Conservation (phyloP, 2,329 filamentous ascomycete genomes). For the Sarocladium kiliense region DNA sequence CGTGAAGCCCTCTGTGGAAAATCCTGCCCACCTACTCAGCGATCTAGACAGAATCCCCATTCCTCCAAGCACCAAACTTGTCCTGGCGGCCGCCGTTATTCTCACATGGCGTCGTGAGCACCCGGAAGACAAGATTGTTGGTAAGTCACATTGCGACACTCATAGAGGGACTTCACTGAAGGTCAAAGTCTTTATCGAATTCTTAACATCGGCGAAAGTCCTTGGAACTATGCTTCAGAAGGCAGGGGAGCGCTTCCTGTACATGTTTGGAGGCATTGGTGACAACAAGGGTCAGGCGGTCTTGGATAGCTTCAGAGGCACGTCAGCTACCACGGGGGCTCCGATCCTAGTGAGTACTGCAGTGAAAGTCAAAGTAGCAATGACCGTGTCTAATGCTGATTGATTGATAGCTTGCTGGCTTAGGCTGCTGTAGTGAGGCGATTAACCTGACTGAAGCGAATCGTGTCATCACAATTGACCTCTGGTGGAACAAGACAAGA, state of each 20-base stretch:
- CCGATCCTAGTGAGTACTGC: constrained; percentile 29
- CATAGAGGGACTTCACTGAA: background rate
- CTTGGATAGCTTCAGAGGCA: constrained; percentile 19
- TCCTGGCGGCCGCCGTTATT: constrained; percentile 24
- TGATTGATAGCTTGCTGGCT: constrained; percentile 24
- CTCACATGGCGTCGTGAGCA: constrained; percentile 21
- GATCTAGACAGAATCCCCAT: constrained; percentile 4
- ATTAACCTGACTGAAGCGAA: constrained; percentile 40
- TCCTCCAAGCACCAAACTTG: constrained; percentile 26
- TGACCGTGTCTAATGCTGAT: no score
- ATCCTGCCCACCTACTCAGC: background rate
- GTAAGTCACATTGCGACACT: constrained; percentile 16
- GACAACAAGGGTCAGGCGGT: constrained; percentile 13
- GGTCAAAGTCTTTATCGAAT: constrained; percentile 31
- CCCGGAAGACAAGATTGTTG: constrained; percentile 33
- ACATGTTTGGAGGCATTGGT: constrained; percentile 26
- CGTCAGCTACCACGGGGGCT: background rate
- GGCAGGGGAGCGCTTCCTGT: constrained; percentile 28
- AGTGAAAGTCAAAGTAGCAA: no score
- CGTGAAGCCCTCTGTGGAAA: background rate
- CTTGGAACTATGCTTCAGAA: constrained; percentile 29
- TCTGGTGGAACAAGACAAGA: constrained; percentile 56
- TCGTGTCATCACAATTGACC: constrained; percentile 48
- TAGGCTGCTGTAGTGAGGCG: constrained; percentile 30
- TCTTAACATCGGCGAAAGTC: constrained; percentile 24